Evolutionary conservation across 2,329 filamentous ascomycete genomes (phyloP).

Genomic region (Corynespora cassiicola): DNA sequence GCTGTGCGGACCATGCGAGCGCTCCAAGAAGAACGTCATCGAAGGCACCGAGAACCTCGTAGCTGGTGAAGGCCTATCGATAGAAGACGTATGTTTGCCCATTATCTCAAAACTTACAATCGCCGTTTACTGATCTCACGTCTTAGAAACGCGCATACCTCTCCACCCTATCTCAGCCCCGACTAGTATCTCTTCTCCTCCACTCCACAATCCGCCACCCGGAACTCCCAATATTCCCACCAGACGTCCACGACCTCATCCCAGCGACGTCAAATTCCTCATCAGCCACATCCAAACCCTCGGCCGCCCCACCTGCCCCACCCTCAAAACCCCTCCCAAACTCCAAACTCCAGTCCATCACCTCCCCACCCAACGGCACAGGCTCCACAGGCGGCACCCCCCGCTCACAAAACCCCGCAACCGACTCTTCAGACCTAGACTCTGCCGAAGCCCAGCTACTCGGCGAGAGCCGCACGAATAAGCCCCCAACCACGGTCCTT

Average conservation of each 20-base stretch:
- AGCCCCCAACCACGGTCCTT: conserved; percentile 16
- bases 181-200: conserved; percentile 70
- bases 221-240: conserved; percentile 69
- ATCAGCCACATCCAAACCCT: conserved; percentile 13
- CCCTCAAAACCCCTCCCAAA: conserved; percentile 13
- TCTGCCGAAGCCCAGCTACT: conserved; percentile 42
- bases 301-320: conserved; percentile 11
- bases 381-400: conserved; percentile 24
- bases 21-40: conserved; percentile 36
- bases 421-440: conserved; percentile 31
- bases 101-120: conserved; percentile 13
- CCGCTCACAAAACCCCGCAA: conserved; percentile 24
- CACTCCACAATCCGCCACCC: conserved; percentile 67
- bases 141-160: conserved; percentile 69
- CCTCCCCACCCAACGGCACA: conserved; percentile 39
- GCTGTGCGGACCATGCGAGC: conserved; percentile 70
- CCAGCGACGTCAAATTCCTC: conserved; percentile 25
- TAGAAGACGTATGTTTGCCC: conserved; percentile 48
- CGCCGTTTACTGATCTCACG: too few species aligned
- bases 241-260: conserved; percentile 35
- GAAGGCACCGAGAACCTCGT: conserved; percentile 46
- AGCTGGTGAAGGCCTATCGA: conserved; percentile 45
- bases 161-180: conserved; percentile 63
- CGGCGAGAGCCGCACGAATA: conserved; percentile 23
- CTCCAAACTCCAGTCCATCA: conserved; percentile 10